Evolutionary conservation across 257 asterid species (phyloP).

Genomic region (Mitragyna speciosa): DNA sequence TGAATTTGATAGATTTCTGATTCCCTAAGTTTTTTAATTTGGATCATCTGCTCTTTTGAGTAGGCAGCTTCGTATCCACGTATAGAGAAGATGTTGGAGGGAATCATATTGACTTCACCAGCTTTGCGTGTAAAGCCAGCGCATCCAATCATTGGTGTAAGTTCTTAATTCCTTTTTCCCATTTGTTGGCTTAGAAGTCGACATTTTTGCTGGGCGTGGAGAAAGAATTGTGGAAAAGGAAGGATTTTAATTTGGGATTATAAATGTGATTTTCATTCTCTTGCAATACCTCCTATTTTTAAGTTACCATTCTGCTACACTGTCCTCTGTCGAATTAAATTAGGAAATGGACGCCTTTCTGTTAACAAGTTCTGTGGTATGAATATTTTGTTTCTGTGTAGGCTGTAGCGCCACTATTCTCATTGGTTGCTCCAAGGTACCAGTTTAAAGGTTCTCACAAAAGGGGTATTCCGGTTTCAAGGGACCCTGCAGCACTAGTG

Average conservation of each 20-base stretch:
- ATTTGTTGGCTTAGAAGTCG: background rate
- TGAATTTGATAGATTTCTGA: background rate
- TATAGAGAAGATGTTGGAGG: conserved; percentile 81
- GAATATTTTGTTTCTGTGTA: conserved; percentile 18
- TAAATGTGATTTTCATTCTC: background rate
- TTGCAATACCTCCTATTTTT: background rate
- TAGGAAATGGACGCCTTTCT: background rate
- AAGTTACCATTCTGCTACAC: background rate
- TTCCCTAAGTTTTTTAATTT: background rate
- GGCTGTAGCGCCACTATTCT: conserved; percentile 95
- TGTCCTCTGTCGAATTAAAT: background rate
- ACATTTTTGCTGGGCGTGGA: background rate
- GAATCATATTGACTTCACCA: conserved; percentile 92
- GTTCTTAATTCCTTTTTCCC: conserved; percentile 19
- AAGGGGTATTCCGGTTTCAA: conserved; percentile 91
- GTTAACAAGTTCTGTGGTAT: background rate
- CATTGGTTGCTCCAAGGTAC: conserved; percentile 88
- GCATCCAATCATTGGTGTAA: conserved; percentile 91
- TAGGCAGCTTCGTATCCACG: conserved; percentile 85
- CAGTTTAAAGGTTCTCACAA: conserved; percentile 99
- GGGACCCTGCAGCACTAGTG: conserved; percentile 80
- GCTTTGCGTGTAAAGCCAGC: conserved; percentile 98
- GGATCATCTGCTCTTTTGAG: conserved; percentile 18
- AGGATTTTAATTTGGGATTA: background rate
- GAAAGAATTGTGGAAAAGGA: background rate